phyloP scores from a whole-genome alignment of 106 monocot species.

The Apostasia ramifera region DNA sequence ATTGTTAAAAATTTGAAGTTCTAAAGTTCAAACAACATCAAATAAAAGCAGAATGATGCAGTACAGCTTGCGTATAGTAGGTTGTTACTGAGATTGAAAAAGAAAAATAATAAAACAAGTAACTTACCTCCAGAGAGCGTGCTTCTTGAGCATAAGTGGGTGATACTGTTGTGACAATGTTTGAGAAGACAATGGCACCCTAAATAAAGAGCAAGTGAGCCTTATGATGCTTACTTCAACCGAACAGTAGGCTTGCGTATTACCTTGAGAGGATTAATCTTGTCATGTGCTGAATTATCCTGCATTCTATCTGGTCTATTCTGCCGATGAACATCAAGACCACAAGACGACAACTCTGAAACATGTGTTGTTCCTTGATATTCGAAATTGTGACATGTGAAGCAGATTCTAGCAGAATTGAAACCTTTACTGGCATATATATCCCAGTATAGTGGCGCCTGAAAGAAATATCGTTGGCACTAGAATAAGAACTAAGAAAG shows the following conservation, averaged over 20 bases:
- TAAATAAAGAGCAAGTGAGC: slow-evolving; percentile 17
- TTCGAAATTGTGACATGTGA: slow-evolving; percentile 96
- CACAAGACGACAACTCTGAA: slow-evolving; percentile 77
- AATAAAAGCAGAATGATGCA: neutral
- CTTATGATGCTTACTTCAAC: neutral
- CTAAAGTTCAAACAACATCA: neutral
- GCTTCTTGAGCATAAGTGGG: slow-evolving; percentile 96
- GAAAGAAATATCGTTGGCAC: slow-evolving; percentile 4
- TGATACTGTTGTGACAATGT: slow-evolving; percentile 96
- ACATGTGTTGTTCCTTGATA: slow-evolving; percentile 75
- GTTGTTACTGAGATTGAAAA: neutral
- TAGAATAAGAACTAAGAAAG: neutral
- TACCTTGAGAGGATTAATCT: slow-evolving; percentile 82
- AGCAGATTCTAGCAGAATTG: slow-evolving; percentile 92
- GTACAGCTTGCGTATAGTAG: neutral
- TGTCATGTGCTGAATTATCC: slow-evolving; percentile 71
- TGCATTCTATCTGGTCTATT: slow-evolving; percentile 81
- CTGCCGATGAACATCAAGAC: slow-evolving; percentile 72
- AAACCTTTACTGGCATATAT: slow-evolving; percentile 60
- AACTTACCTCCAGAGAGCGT: slow-evolving; percentile 62
- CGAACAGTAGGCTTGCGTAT: slow-evolving; percentile 1
- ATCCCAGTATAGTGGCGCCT: slow-evolving; percentile 98
- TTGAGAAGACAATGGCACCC: slow-evolving; percentile 91
- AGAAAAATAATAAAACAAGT: neutral
- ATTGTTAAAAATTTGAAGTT: neutral